Percentiles rank a stretch among this genome's conserved stretches.
phyloP scores from a whole-genome alignment of 345 rosid species.

The Eutrema yunnanense region DNA sequence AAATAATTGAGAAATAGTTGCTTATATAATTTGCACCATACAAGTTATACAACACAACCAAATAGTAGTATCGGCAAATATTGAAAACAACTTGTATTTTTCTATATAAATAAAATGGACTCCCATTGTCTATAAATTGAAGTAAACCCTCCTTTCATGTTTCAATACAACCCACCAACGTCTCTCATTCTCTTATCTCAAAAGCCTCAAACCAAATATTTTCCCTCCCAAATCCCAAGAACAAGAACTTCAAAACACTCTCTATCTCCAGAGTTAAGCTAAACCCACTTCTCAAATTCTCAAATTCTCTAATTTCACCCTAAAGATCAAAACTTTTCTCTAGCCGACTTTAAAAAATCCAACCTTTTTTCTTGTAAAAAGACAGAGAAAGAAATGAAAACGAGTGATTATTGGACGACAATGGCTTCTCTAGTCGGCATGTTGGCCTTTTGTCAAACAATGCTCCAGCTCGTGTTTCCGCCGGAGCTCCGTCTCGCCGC shows the following conservation, averaged over 20 bases:
- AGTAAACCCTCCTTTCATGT: background rate
- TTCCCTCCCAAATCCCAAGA: constrained; percentile 29
- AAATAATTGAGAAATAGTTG: constrained; percentile 19
- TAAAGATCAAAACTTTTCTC: background rate
- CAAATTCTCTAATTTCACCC: background rate
- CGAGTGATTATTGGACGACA: constrained; percentile 81
- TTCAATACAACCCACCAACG: constrained; percentile 10
- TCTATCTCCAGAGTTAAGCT: background rate
- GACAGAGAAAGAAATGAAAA: constrained; percentile 8
- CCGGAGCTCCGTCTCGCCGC: constrained; percentile 73
- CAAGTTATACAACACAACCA: background rate
- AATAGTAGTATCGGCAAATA: background rate
- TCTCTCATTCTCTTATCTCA: constrained; percentile 12
- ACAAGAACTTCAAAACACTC: background rate
- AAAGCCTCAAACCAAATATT: background rate
- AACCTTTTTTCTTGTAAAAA: background rate
- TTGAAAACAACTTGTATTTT: background rate
- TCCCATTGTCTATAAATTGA: constrained; percentile 18
- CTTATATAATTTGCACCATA: constrained; percentile 1
- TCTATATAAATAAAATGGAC: no score
- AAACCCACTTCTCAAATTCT: background rate
- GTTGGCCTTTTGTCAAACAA: constrained; percentile 72
- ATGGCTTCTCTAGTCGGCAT: constrained; percentile 70
- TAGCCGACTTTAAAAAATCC: background rate
- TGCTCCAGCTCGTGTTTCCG: constrained; percentile 62